Conservation (phyloP, 805 yeast genomes). For the Millerago galiae region DNA sequence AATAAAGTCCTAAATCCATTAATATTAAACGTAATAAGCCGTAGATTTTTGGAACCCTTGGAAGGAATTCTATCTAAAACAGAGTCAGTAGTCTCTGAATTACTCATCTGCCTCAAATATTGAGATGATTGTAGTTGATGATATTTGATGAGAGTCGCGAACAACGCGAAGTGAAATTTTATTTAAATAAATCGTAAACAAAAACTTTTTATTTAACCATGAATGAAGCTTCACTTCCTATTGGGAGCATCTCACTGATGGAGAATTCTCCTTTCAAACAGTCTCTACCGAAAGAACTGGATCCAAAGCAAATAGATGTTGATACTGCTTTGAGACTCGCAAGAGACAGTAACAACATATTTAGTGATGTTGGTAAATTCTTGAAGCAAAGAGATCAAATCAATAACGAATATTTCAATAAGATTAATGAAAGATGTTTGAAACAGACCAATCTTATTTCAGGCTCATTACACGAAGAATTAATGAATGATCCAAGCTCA, state of each 20-base stretch:
- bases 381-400: conserved; percentile 1
- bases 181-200: too few species aligned
- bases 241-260: conserved; percentile 8
- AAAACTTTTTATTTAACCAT: not conserved
- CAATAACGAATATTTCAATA: conserved; percentile 1
- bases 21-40: conserved; percentile 62
- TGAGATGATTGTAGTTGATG: too few species aligned
- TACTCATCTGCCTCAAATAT: not conserved
- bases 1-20: conserved; percentile 78
- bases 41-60: not conserved
- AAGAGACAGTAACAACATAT: conserved; percentile 1
- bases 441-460: conserved; percentile 2
- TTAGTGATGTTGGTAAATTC: conserved; percentile 13
- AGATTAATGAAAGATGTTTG: not conserved
- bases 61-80: not conserved
- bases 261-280: conserved; percentile 17
- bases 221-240: conserved; percentile 4
- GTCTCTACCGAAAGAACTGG: conserved; percentile 10
- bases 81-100: not conserved
- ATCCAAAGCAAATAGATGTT: conserved; percentile 2
- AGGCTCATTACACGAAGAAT: conserved; percentile 11
- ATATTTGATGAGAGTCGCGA: too few species aligned
- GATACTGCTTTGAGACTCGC: conserved; percentile 4
- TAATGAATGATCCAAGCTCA: conserved; percentile 7
- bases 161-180: too few species aligned